phyloP scores from a whole-genome alignment of 176 grass and related monocot species.

The Eremochloa ophiuroides region DNA sequence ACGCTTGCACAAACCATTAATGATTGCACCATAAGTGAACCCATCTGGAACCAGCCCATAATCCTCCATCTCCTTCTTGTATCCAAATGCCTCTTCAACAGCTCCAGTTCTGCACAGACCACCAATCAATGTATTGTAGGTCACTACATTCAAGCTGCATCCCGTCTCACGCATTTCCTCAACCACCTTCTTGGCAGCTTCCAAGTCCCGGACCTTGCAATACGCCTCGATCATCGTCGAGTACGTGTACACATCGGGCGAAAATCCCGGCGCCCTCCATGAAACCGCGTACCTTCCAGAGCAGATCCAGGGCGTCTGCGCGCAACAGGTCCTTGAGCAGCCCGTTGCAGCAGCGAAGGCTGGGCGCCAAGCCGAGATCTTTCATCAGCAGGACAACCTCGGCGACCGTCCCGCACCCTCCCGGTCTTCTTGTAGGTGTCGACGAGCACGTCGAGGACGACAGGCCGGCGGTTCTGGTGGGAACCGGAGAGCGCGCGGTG shows the following conservation, averaged over 20 bases:
- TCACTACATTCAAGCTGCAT: slow-evolving; percentile 39
- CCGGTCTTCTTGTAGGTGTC: slow-evolving; percentile 66
- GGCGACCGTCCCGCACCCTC: slow-evolving; percentile 34
- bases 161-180: slow-evolving; percentile 56
- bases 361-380: slow-evolving; percentile 37
- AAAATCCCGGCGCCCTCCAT: slow-evolving; percentile 23
- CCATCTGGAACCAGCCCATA: slow-evolving; percentile 44
- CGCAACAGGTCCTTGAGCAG: slow-evolving; percentile 68
- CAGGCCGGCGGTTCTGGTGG: not conserved
- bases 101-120: slow-evolving; percentile 50
- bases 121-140: slow-evolving; percentile 63
- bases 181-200: slow-evolving; percentile 52
- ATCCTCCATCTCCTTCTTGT: slow-evolving; percentile 64
- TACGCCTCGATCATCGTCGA: slow-evolving; percentile 49
- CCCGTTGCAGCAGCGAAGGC: slow-evolving; percentile 61
- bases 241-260: slow-evolving; percentile 57
- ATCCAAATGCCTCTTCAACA: slow-evolving; percentile 54
- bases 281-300: slow-evolving; percentile 63
- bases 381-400: slow-evolving; percentile 50
- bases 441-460: slow-evolving; percentile 59
- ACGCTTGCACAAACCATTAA: slow-evolving; percentile 54
- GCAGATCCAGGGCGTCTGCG: slow-evolving; percentile 49
- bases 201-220: slow-evolving; percentile 45
- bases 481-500: slow-evolving; percentile 12
- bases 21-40: slow-evolving; percentile 53